Evolutionary conservation across 2,329 filamentous ascomycete species (phyloP).

Genomic region (Aureobasidium vineae): DNA sequence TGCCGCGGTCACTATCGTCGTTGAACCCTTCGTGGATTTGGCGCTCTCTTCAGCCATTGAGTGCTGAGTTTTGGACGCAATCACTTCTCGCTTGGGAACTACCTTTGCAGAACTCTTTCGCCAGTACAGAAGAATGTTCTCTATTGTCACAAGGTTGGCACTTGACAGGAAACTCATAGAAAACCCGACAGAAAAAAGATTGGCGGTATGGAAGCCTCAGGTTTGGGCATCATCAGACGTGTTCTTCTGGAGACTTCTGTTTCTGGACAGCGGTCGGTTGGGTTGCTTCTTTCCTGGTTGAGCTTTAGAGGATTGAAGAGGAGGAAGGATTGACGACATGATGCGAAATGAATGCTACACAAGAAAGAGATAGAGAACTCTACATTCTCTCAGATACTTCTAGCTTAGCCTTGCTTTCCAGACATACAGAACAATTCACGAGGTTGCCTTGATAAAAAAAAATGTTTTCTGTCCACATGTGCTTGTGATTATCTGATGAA

Average conservation of each 20-base stretch:
- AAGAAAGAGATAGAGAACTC: background rate
- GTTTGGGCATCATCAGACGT: background rate
- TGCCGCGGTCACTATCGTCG: background rate
- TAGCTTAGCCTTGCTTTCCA: slow-evolving; percentile 11
- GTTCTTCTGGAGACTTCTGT: background rate
- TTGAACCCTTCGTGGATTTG: background rate
- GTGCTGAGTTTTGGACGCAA: background rate
- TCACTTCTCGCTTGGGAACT: background rate
- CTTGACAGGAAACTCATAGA: background rate
- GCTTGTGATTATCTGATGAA: background rate
- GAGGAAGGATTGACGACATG: background rate
- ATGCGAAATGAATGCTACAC: background rate
- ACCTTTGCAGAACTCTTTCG: background rate
- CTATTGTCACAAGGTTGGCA: background rate
- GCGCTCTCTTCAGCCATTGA: background rate
- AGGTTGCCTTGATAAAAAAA: background rate
- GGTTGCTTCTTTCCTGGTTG: background rate
- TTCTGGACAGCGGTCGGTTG: slow-evolving; percentile 1
- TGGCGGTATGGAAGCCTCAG: background rate
- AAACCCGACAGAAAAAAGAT: background rate
- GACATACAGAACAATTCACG: slow-evolving; percentile 4
- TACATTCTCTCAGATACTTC: background rate
- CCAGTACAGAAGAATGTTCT: background rate
- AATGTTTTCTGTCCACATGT: background rate
- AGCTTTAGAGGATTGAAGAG: slow-evolving; percentile 1